Evolutionary conservation across 2,329 filamentous ascomycete species (phyloP).

Genomic region (Aspergillus sp.): DNA sequence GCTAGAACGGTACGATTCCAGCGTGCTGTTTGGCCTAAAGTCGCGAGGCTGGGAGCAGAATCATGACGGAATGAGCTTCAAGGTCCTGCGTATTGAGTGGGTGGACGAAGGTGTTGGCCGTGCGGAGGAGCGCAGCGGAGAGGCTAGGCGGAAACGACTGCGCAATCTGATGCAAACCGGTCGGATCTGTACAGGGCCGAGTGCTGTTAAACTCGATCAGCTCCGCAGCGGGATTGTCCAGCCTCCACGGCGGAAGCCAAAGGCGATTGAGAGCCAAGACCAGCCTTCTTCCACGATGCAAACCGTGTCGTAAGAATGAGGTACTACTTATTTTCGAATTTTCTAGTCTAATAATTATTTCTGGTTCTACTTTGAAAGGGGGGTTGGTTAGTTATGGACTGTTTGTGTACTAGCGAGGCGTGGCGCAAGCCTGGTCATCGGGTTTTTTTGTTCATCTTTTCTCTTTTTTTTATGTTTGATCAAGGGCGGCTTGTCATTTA

Average conservation of each 20-base stretch:
- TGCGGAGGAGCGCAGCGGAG: conserved; percentile 47
- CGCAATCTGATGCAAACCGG: conserved; percentile 44
- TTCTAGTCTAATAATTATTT: neutral
- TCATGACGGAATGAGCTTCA: conserved; percentile 89
- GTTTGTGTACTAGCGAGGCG: conserved; percentile 23
- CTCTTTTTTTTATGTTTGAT: neutral
- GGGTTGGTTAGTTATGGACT: conserved; percentile 14
- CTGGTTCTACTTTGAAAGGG: neutral
- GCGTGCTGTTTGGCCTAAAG: conserved; percentile 75
- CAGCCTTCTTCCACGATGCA: conserved; percentile 26
- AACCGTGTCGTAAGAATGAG: conserved; percentile 29
- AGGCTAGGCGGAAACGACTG: conserved; percentile 51
- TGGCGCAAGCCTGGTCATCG: conserved; percentile 7
- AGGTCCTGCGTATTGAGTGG: conserved; percentile 78
- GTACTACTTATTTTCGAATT: neutral
- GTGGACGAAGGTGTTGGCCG: conserved; percentile 66
- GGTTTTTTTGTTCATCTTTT: neutral
- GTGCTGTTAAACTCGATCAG: conserved; percentile 35
- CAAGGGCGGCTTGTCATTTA: conserved; percentile 3
- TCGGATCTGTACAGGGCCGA: conserved; percentile 42
- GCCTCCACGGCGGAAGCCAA: conserved; percentile 26
- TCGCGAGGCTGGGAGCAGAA: conserved; percentile 74
- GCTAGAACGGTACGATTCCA: conserved; percentile 72
- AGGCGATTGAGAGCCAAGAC: conserved; percentile 26
- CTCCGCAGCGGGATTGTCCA: conserved; percentile 32